These are phyloP conservation scores for Coriolopsis trogii DNA, from an alignment of 1,284 basidiomycete genomes.

Conservation along the genomic window DNA sequence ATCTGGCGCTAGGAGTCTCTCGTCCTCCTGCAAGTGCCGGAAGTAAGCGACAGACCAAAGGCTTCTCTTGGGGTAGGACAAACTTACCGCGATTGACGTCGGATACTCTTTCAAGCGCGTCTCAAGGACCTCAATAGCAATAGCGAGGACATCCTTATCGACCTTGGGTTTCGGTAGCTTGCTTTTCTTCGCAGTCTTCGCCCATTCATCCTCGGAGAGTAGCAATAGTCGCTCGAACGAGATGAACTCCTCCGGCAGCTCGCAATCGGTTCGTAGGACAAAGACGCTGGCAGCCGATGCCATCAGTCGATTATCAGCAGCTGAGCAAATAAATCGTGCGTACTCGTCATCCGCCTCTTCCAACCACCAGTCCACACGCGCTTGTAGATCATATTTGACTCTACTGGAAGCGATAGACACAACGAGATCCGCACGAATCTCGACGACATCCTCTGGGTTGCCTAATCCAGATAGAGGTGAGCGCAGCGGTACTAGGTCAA, in stretches of 20 bases:
- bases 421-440: slow-evolving; percentile 81
- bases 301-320: not conserved
- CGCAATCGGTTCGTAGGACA: slow-evolving; percentile 56
- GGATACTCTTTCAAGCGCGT: slow-evolving; percentile 59
- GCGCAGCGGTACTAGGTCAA: slow-evolving; percentile 73
- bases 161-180: slow-evolving; percentile 80
- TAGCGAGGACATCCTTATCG: slow-evolving; percentile 48
- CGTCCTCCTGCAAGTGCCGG: slow-evolving; percentile 51
- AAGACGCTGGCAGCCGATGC: slow-evolving; percentile 52
- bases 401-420: slow-evolving; percentile 50
- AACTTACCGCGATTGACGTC: slow-evolving; percentile 57
- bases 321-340: slow-evolving; percentile 36
- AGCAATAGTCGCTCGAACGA: slow-evolving; percentile 76
- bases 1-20: slow-evolving; percentile 40
- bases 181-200: slow-evolving; percentile 62
- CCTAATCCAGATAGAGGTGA: slow-evolving; percentile 43
- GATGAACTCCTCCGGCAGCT: slow-evolving; percentile 65
- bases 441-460: slow-evolving; percentile 89
- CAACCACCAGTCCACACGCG: slow-evolving; percentile 89
- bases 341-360: slow-evolving; percentile 92
- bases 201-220: slow-evolving; percentile 64
- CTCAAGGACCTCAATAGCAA: slow-evolving; percentile 53
- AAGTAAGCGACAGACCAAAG: not conserved
- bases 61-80: not conserved
- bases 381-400: slow-evolving; percentile 38